These are phyloP conservation scores for Hemileia vastatrix DNA, from an alignment of 1,284 basidiomycete species.

Conservation along the genomic window DNA sequence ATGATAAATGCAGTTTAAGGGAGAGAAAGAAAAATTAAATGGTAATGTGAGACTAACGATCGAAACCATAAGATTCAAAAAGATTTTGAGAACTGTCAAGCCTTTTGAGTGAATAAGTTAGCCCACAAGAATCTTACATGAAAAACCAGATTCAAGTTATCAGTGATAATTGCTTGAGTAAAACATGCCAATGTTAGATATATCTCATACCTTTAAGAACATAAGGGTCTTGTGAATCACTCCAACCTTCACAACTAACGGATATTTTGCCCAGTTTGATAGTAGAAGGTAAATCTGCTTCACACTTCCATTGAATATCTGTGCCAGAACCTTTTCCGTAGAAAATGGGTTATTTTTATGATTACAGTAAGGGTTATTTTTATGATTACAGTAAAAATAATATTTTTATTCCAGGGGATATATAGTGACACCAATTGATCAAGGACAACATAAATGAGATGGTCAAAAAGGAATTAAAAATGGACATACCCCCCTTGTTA, in stretches of 20 bases:
- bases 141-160: conserved; percentile 25
- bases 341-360: neutral
- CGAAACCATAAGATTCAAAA: conserved; percentile 14
- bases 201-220: conserved; percentile 70
- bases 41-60: neutral
- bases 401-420: conserved; percentile 73
- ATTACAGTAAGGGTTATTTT: too few species aligned
- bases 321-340: conserved; percentile 11
- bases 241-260: conserved; percentile 83
- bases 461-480: neutral
- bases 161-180: neutral
- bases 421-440: conserved; percentile 52
- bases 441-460: too few species aligned
- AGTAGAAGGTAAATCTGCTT: conserved; percentile 72
- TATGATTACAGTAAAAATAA: conserved; percentile 22
- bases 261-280: conserved; percentile 69
- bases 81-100: neutral
- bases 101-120: conserved; percentile 24
- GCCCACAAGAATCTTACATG: conserved; percentile 31
- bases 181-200: neutral
- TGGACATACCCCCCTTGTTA: conserved; percentile 57
- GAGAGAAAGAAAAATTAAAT: conserved; percentile 6
- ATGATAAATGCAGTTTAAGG: conserved; percentile 18
- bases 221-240: conserved; percentile 63
- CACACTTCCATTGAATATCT: conserved; percentile 53